Percentiles rank a stretch among this genome's conserved stretches.
Conservation (phyloP, 345 rosid genomes). For the Citrus unshiu region DNA sequence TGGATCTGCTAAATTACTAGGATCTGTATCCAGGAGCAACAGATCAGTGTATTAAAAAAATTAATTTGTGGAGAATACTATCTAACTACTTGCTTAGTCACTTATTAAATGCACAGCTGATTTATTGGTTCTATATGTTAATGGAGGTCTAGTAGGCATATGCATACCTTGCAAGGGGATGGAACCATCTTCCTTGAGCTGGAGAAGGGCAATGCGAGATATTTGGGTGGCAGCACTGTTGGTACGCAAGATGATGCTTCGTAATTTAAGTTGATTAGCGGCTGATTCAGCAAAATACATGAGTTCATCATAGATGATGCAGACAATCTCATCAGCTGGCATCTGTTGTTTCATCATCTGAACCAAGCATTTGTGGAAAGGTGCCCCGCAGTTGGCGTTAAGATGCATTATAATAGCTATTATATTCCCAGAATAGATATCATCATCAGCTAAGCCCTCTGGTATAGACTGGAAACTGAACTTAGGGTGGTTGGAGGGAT, state of each 20-base stretch:
- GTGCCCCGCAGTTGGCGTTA: slow-evolving; percentile 28
- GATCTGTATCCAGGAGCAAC: background rate
- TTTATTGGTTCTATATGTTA: background rate
- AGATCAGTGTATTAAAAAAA: background rate
- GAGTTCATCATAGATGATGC: slow-evolving; percentile 48
- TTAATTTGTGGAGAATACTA: background rate
- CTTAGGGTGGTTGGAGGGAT: slow-evolving; percentile 31
- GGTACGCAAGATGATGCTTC: slow-evolving; percentile 36
- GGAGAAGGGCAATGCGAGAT: background rate
- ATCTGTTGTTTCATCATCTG: slow-evolving; percentile 9
- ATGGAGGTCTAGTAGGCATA: background rate
- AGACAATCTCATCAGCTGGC: slow-evolving; percentile 13
- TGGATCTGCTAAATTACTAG: background rate
- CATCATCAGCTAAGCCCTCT: slow-evolving; percentile 27
- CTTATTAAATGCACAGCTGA: background rate
- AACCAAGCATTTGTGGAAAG: slow-evolving; percentile 27
- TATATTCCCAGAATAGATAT: slow-evolving; percentile 11
- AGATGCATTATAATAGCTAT: slow-evolving; percentile 19
- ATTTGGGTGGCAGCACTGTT: slow-evolving; percentile 18
- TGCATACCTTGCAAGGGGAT: slow-evolving; percentile 34
- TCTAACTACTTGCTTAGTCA: background rate
- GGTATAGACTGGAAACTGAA: slow-evolving; percentile 23
- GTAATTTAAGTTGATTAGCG: slow-evolving; percentile 35
- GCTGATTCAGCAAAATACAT: slow-evolving; percentile 37
- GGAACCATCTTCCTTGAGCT: slow-evolving; percentile 18